Evolutionary conservation across 257 asterid genomes (phyloP).

Genomic region (Nicotiana benthamiana): DNA sequence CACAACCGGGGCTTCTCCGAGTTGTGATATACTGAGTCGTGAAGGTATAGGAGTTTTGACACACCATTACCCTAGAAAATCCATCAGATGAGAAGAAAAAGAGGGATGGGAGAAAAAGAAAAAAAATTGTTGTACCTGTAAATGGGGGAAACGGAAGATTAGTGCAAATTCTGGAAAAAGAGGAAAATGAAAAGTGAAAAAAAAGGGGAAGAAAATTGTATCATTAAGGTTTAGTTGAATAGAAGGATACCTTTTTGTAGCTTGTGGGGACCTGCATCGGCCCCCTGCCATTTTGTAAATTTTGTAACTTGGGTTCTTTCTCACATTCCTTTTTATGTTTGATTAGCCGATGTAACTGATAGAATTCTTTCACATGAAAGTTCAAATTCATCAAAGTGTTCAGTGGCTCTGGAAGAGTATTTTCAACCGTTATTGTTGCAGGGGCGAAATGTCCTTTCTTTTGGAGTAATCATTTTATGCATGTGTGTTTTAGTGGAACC

Average conservation of each 20-base stretch:
- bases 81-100: too few relatives aligned
- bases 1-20: constrained; percentile 87
- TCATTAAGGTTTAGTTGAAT: constrained; percentile 33
- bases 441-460: neutral
- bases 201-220: constrained; percentile 30
- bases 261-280: constrained; percentile 21
- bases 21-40: constrained; percentile 51
- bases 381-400: constrained; percentile 21
- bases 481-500: neutral
- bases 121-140: constrained; percentile 16
- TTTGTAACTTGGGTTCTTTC: constrained; percentile 13
- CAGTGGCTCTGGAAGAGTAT: neutral
- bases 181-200: neutral
- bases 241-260: constrained; percentile 44
- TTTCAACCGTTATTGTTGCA: neutral
- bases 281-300: constrained; percentile 25
- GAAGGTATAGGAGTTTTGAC: constrained; percentile 39
- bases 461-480: neutral
- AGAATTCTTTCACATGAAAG: constrained; percentile 40
- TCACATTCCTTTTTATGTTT: constrained; percentile 1
- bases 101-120: too few relatives aligned
- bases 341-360: constrained; percentile 35
- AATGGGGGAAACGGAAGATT: constrained; percentile 13
- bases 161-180: constrained; percentile 20
- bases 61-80: constrained; percentile 8